These are phyloP conservation scores for Pyrus communis DNA, from an alignment of 306 rosid genomes.

Conservation along the genomic window DNA sequence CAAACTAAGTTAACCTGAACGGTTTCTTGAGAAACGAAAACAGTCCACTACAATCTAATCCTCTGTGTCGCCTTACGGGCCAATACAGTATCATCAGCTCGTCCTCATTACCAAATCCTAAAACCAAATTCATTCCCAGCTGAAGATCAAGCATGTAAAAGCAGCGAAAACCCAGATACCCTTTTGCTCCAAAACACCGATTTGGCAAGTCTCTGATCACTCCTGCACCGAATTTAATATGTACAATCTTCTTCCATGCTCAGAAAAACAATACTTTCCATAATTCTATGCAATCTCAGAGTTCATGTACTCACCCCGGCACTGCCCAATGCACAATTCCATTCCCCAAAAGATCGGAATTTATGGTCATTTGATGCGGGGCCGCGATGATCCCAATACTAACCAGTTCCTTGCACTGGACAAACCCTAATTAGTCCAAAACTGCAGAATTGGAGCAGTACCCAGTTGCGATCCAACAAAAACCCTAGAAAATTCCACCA, in stretches of 20 bases:
- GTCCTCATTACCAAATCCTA: conserved; percentile 13
- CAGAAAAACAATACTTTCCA: conserved; percentile 27
- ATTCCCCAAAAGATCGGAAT: conserved; percentile 26
- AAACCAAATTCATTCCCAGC: conserved; percentile 38
- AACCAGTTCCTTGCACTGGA: conserved; percentile 14
- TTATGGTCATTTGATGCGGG: conserved; percentile 20
- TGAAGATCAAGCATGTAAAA: not conserved
- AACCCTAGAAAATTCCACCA: conserved; percentile 37
- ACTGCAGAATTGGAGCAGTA: conserved; percentile 16
- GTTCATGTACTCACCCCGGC: conserved; percentile 35
- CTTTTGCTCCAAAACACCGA: conserved; percentile 17
- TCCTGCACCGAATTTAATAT: conserved; percentile 26
- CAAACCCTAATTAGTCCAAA: conserved; percentile 39
- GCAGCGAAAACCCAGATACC: conserved; percentile 14
- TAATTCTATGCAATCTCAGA: conserved; percentile 43
- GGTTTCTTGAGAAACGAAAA: conserved; percentile 38
- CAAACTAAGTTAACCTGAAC: conserved; percentile 37
- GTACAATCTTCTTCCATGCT: conserved; percentile 76
- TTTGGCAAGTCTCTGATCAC: conserved; percentile 36
- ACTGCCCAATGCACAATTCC: conserved; percentile 29
- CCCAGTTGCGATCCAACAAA: conserved; percentile 42
- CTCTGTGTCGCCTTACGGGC: conserved; percentile 22
- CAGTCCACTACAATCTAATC: conserved; percentile 36
- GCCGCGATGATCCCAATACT: conserved; percentile 9
- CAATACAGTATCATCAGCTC: conserved; percentile 40